A percentile compares a stretch with the other conserved stretches of the same genome.
Conservation (phyloP, 306 rosid species). For the Cucurbita maxima region DNA sequence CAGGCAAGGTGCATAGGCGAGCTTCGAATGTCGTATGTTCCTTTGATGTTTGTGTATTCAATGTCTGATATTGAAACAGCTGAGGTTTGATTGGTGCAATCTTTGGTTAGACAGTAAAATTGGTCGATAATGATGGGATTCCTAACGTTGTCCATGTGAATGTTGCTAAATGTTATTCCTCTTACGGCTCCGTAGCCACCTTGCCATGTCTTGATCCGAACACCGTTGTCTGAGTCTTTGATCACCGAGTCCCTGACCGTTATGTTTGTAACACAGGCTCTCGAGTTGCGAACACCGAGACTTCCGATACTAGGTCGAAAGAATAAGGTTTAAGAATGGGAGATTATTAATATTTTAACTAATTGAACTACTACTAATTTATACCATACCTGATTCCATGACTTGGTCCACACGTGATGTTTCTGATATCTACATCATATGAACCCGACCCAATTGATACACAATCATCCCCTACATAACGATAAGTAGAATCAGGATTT, state of each 20-base stretch:
- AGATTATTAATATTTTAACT: neutral
- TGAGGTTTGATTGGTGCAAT: conserved; percentile 39
- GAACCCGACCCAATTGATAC: conserved; percentile 43
- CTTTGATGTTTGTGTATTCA: conserved; percentile 29
- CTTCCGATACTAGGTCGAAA: conserved; percentile 23
- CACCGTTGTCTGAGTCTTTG: conserved; percentile 33
- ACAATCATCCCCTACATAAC: conserved; percentile 39
- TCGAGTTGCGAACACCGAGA: conserved; percentile 26
- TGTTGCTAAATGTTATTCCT: conserved; percentile 17
- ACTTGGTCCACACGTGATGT: conserved; percentile 42
- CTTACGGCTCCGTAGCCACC: conserved; percentile 40
- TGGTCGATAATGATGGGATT: conserved; percentile 51
- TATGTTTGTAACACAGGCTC: conserved; percentile 33
- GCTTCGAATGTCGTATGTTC: conserved; percentile 42
- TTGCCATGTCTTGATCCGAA: conserved; percentile 48
- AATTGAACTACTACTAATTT: neutral
- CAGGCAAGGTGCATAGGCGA: conserved; percentile 33
- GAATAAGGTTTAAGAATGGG: neutral
- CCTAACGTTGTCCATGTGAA: conserved; percentile 26
- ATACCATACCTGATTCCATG: conserved; percentile 44
- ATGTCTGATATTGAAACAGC: conserved; percentile 31
- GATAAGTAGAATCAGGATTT: neutral
- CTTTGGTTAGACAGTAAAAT: conserved; percentile 35
- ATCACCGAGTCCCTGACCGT: conserved; percentile 28
- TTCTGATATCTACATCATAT: conserved; percentile 30